Conservation (phyloP, 2,329 filamentous ascomycete species). For the Xylariaceae sp. region DNA sequence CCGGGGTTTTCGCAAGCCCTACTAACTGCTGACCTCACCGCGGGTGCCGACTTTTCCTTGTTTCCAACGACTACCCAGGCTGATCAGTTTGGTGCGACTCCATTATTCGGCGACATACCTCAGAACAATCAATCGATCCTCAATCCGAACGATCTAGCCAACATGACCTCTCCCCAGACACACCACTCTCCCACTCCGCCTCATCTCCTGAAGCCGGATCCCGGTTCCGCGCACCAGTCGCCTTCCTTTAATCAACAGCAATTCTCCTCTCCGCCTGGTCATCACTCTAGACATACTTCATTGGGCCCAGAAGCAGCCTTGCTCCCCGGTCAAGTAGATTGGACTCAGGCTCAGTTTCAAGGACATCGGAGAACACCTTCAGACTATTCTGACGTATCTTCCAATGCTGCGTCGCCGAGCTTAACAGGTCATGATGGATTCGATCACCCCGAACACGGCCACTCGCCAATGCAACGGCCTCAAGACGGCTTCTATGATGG, state of each 20-base stretch:
- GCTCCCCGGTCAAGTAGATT: constrained; percentile 60
- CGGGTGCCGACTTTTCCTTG: constrained; percentile 64
- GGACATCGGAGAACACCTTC: constrained; percentile 84
- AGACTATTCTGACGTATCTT: constrained; percentile 92
- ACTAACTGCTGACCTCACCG: constrained; percentile 57
- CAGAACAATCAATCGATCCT: constrained; percentile 49
- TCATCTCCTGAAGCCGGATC: constrained; percentile 59
- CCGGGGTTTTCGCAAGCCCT: constrained; percentile 52
- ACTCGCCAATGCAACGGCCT: constrained; percentile 80
- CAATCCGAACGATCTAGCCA: constrained; percentile 54
- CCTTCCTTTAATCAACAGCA: constrained; percentile 62
- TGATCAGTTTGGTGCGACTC: constrained; percentile 63
- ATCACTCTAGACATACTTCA: constrained; percentile 62
- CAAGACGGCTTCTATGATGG: constrained; percentile 80
- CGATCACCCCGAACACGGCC: constrained; percentile 71
- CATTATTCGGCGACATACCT: constrained; percentile 62
- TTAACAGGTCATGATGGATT: constrained; percentile 79
- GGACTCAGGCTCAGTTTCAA: constrained; percentile 69
- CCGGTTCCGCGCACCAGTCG: constrained; percentile 60
- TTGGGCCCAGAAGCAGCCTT: constrained; percentile 63
- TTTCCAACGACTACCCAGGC: constrained; percentile 62
- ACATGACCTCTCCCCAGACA: constrained; percentile 61
- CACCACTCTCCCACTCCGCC: constrained; percentile 64
- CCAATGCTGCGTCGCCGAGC: constrained; percentile 82
- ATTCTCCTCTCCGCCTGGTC: constrained; percentile 55